Evolutionary conservation across 2,329 filamentous ascomycete genomes (phyloP), one percentile per base, ranked within the genome.

Genomic region (Colletotrichum sp.): DNA sequence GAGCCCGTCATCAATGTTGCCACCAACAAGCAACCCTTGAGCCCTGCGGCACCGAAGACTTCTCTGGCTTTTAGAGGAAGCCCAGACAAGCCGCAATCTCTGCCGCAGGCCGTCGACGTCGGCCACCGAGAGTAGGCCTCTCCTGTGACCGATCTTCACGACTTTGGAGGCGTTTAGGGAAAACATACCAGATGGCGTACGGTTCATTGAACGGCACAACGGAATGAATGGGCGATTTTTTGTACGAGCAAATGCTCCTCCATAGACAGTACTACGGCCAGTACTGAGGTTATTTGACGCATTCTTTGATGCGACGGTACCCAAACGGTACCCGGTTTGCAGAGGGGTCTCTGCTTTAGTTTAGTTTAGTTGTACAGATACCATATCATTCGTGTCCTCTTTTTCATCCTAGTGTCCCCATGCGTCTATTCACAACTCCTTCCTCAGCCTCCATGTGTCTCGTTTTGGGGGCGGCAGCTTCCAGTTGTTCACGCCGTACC

Each of bases 401-500:
- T 66, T 68, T 52, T 11, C 30, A 69, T 30, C 7, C 68, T 22
- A 11, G 3, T 25, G 16, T 13, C 22, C 13, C 30, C n/a, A 11
- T 27, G 32, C 6, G 11, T 13, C 28, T 16, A 25, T 8, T 61
- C 64, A 71, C 39, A 65, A 6, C 48, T 74, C 52, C 64, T 65
- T 78, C 64, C 74, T 73, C 34, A 79, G 55, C n/a, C 36, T 79
- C 36, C 69, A 66, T 39, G 15, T 73, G 34, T 55, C 55, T 68
- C 57, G 68, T 77, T 79, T 78, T 71, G 85, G 81, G 6, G 81
- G 78, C 15, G 94, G 93, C 73, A 96, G 85, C 65, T 90, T 89
- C 97, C 97, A 98, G 81, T 98, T 95, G 82, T 98, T 98, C 22
- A 98, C 94, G 27, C 91, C 91, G 87, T 95, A 98, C 96, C 97